A percentile compares a stretch with the other conserved stretches of the same genome.
Evolutionary conservation across 768 basidiomycete genomes (phyloP).

Genomic region (Termitomyces eurrhizus): DNA sequence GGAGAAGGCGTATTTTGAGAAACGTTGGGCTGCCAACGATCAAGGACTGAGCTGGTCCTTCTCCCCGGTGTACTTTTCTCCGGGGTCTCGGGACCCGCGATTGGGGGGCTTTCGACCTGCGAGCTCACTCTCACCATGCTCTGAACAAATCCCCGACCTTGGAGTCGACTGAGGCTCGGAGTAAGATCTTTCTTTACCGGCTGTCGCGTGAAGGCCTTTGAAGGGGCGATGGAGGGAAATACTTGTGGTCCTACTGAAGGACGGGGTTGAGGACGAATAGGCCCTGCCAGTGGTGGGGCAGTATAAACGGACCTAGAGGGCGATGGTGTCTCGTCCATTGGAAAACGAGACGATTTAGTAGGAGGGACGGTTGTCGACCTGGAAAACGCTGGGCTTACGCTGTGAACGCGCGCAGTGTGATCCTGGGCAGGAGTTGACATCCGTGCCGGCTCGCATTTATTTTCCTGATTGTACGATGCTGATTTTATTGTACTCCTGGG

Average conservation of each 20-base stretch:
- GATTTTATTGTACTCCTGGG: neutral
- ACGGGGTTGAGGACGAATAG: conserved; percentile 48
- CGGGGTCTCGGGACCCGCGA: conserved; percentile 27
- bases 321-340: conserved; percentile 22
- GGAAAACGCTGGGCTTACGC: conserved; percentile 7
- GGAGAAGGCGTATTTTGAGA: conserved; percentile 28
- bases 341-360: conserved; percentile 24
- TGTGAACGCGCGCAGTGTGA: neutral
- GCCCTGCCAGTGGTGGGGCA: conserved; percentile 45
- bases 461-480: neutral
- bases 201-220: conserved; percentile 58
- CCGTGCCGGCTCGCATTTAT: neutral
- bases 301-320: conserved; percentile 31
- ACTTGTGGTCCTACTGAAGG: conserved; percentile 41
- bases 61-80: conserved; percentile 32
- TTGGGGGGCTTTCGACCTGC: conserved; percentile 41
- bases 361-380: conserved; percentile 7
- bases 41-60: conserved; percentile 54
- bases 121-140: conserved; percentile 73
- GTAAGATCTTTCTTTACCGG: conserved; percentile 65
- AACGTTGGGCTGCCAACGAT: conserved; percentile 59
- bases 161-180: conserved; percentile 76
- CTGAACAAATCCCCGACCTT: conserved; percentile 85
- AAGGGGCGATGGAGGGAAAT: conserved; percentile 38
- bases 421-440: conserved; percentile 5